Evolutionary conservation across 345 rosid genomes (phyloP), one percentile per base, ranked within the genome.

Genomic region (Euphorbia tirucalli): DNA sequence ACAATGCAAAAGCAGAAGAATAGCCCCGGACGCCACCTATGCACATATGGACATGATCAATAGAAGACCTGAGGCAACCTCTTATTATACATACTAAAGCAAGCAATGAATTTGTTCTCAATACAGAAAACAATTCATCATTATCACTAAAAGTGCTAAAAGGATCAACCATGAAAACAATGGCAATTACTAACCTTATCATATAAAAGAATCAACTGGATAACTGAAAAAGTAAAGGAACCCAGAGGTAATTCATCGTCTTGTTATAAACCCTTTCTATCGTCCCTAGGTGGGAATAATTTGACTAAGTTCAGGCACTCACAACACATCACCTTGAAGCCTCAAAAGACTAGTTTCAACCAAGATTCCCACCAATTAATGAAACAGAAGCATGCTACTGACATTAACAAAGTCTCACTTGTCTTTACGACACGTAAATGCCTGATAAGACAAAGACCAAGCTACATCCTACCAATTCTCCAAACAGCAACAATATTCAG

Each of bases 311-410:
- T 68, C 64, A 75, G 25, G 58, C 50, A 24, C 73, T 61, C 52
- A 25, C 59, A 43, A 57, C 8, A 77, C 73, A 54, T 73, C 69
- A 72, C 30, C 60, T 44, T 57, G 67, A 54, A 73, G 74, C 61
- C 65, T 48, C 61, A 61, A 24, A 35, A 73, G 27, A 66, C 67
- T 61, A 63, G 61, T 46, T 71, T 73, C 69, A 69, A 68, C 50
- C 59, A 72, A 37, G 5, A 9, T 43, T 71, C 41, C 46, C 62
- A 50, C 10, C 58, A 70, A 48, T 18, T 37, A 61, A 64, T 61
- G 74, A 68, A 46, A 41, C 49, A 8, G 31, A 68, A 16, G 48
- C 72, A 30, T 67, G 78, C 63, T 69, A 31, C 71, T 68, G 37
- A 65, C 31, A 71, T 66, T 61, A 57, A 67, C 32, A 7, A 57